Base-by-base conservation (phyloP, 2,329 filamentous ascomycete genomes). In the Hypoxylon sp. region DNA sequence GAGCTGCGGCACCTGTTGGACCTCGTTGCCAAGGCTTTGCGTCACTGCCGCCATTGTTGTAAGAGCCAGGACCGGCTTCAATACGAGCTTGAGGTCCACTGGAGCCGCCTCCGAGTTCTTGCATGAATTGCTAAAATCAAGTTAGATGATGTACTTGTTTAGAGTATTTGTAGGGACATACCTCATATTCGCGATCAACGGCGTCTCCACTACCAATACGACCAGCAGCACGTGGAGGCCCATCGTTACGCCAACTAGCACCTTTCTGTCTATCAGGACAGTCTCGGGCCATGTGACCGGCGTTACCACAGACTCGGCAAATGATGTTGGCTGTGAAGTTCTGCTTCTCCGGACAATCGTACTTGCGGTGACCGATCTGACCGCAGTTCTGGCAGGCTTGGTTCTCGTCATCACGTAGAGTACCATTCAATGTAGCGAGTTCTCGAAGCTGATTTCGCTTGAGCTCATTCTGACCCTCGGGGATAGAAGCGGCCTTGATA, bases 301-400 rank as follows among this genome's bases (percentile, higher is more conserved):
- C 94, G 79, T 98, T 98, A 74, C 96, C 96, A 83, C 96, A 99
- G 75, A 98, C 92, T 76, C 95, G 94, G 83, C 96, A 99, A 79
- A 99, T 98, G 80, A 99, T 98, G 82, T 94, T 98, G 76, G 96
- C 94, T n/a, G 96, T 99, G 83, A 92, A 98, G 83, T 99, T 99
- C 80, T 94, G 93, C 81, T 96, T 93, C 83, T 99, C 94, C 13
- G 96, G 96, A 76, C 96, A 99, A 80, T 99, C 96, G 80, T 98
- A 98, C 83, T 99, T 99, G 82, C 96, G 92, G 82, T 99, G 96
- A 68, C 96, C 96, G 72, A 99, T 99, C 87, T 98, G 94, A 75
- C 96, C 96, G 82, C 93, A 99, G 85, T 99, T 99, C 84, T 99
- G 96, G 83, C 96, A 99, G 73, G 96, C 96, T 81, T 99, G 96